These are phyloP conservation scores for Blakeslea trispora DNA, from an alignment of 371 early-diverging fungal species.

Conservation along the genomic window DNA sequence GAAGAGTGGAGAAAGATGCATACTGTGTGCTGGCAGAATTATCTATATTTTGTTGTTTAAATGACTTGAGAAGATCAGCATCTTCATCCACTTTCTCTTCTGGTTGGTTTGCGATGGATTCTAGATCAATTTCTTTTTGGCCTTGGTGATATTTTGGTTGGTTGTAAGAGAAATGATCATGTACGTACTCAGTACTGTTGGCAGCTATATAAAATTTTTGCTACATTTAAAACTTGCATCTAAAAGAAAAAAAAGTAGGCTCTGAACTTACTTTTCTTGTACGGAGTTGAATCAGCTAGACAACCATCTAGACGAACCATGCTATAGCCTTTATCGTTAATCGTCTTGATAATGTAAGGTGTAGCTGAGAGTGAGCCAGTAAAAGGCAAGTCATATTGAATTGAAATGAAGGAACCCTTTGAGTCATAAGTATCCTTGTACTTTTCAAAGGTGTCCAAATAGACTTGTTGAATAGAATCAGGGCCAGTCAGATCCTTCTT, in stretches of 20 bases:
- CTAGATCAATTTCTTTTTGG: conserved; percentile 27
- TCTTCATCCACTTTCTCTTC: background rate
- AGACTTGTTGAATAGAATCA: conserved; percentile 44
- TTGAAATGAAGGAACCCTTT: conserved; percentile 54
- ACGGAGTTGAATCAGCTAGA: conserved; percentile 53
- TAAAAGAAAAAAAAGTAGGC: no score
- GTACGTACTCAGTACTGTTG: conserved; percentile 31
- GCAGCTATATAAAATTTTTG: no score
- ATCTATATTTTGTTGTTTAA: background rate
- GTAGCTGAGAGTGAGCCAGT: conserved; percentile 53
- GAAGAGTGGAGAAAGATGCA: background rate
- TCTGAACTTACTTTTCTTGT: conserved; percentile 52
- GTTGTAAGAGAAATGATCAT: conserved; percentile 50
- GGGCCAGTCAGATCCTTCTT: conserved; percentile 41
- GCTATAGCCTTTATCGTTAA: conserved; percentile 52
- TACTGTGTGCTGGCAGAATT: background rate
- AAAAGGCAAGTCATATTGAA: conserved; percentile 60
- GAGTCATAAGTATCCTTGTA: conserved; percentile 48
- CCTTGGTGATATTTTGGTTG: conserved; percentile 53
- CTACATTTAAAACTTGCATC: background rate
- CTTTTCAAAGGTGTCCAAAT: conserved; percentile 31
- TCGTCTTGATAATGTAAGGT: conserved; percentile 48
- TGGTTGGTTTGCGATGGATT: background rate
- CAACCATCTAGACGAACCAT: conserved; percentile 65
- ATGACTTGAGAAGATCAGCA: background rate